phyloP scores from a whole-genome alignment of 352 stramenopile species.

The Globisporangium iwayamae region DNA sequence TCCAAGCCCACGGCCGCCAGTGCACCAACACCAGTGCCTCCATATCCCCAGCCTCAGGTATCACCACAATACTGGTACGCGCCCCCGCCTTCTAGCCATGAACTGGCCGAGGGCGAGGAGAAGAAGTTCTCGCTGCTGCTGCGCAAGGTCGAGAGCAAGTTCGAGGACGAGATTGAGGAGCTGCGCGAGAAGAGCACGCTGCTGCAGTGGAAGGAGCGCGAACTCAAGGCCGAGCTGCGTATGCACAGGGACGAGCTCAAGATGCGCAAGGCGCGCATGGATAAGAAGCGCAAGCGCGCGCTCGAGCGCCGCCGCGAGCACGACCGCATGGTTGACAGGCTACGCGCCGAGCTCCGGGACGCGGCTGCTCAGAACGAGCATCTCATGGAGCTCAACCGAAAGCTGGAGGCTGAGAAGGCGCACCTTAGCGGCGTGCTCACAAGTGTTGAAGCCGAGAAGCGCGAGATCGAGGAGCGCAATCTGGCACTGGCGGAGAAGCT shows the following conservation, averaged over 20 bases:
- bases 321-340: constrained; percentile 39
- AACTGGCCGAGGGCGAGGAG: constrained; percentile 28
- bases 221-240: constrained; percentile 68
- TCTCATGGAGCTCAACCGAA: constrained; percentile 10
- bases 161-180: constrained; percentile 71
- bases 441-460: constrained; percentile 32
- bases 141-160: constrained; percentile 75
- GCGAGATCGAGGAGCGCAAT: constrained; percentile 40
- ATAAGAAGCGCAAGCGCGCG: constrained; percentile 72
- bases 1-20: constrained; percentile 24
- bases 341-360: constrained; percentile 35
- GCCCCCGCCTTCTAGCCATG: constrained; percentile 2
- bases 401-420: constrained; percentile 25
- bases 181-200: constrained; percentile 68
- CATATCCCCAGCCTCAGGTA: neutral
- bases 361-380: constrained; percentile 17
- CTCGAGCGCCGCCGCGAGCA: constrained; percentile 57
- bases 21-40: constrained; percentile 1
- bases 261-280: constrained; percentile 62
- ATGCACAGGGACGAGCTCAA: constrained; percentile 54
- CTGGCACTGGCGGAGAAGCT: constrained; percentile 56
- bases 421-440: constrained; percentile 20
- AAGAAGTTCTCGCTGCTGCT: constrained; percentile 68
- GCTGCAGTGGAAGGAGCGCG: constrained; percentile 63
- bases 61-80: constrained; percentile 8